phyloP scores from a whole-genome alignment of 495 filamentous ascomycete genomes.

The Hypoxylon lienhwacheense region DNA sequence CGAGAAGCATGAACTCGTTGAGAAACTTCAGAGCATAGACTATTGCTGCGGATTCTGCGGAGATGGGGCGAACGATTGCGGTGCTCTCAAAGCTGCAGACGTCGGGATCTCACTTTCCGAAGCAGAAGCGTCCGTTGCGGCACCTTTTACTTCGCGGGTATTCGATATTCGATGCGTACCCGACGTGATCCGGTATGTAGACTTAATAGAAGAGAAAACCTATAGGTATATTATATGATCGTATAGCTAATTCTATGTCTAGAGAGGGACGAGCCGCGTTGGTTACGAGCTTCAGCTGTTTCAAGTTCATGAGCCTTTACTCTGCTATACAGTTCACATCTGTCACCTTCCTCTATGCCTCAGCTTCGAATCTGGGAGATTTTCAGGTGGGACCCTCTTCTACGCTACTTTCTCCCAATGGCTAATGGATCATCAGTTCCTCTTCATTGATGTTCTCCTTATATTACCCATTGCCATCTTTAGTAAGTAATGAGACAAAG shows the following conservation, averaged over 20 bases:
- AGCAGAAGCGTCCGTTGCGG: constrained; percentile 96
- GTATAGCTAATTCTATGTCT: constrained; percentile 13
- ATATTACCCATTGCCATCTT: constrained; percentile 97
- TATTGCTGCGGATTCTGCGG: constrained; percentile 97
- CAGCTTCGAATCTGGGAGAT: constrained; percentile 93
- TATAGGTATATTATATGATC: not conserved
- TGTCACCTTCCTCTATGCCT: constrained; percentile 96
- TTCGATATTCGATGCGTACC: constrained; percentile 98
- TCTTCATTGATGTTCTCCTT: constrained; percentile 90
- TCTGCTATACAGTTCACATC: constrained; percentile 99
- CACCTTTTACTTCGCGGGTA: constrained; percentile 91
- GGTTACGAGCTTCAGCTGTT: constrained; percentile 98
- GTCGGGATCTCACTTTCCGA: constrained; percentile 98
- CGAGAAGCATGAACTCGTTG: constrained; percentile 97
- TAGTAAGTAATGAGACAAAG: constrained; percentile 56
- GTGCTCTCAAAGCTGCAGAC: constrained; percentile 95
- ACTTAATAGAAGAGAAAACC: not conserved
- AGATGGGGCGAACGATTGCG: constrained; percentile 98
- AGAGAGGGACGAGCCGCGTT: constrained; percentile 92
- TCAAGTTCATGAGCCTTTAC: constrained; percentile 99
- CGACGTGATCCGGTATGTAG: constrained; percentile 73
- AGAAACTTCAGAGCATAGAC: constrained; percentile 94
- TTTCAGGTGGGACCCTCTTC: constrained; percentile 66
- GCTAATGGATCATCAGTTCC: constrained; percentile 59
- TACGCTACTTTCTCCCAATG: not conserved